Evolutionary conservation across 2,329 filamentous ascomycete species (phyloP).

Genomic region (Colletotrichum sp.): DNA sequence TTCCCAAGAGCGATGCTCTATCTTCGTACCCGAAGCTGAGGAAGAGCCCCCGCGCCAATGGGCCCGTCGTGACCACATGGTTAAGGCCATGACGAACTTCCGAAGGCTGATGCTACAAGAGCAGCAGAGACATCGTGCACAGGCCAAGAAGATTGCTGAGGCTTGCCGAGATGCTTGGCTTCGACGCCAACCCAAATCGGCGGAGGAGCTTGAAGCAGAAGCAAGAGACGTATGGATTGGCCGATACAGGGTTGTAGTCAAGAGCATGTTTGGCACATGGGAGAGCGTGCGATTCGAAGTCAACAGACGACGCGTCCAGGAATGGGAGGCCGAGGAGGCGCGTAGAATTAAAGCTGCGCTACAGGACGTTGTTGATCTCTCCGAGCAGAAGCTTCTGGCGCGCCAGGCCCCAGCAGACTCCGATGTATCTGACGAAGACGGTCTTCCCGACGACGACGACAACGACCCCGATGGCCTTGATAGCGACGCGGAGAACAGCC

Average conservation of each 20-base stretch:
- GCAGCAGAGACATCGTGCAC: constrained; percentile 75
- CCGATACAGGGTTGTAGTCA: constrained; percentile 76
- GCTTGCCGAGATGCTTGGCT: constrained; percentile 80
- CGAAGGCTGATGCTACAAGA: constrained; percentile 81
- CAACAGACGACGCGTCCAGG: constrained; percentile 62
- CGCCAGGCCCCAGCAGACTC: constrained; percentile 60
- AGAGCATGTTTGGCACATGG: constrained; percentile 61
- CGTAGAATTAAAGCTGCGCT: constrained; percentile 70
- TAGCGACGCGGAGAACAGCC: constrained; percentile 38
- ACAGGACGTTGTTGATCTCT: constrained; percentile 75
- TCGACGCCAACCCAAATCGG: constrained; percentile 73
- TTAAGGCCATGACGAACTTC: constrained; percentile 81
- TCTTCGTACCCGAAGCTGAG: constrained; percentile 73
- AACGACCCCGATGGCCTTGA: constrained; percentile 39
- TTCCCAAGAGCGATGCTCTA: constrained; percentile 71
- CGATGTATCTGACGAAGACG: constrained; percentile 52
- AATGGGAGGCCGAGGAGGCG: constrained; percentile 71
- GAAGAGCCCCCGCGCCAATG: constrained; percentile 82
- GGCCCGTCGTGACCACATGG: constrained; percentile 85
- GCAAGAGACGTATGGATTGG: constrained; percentile 69
- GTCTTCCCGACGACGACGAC: constrained; percentile 44
- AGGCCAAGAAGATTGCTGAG: constrained; percentile 80
- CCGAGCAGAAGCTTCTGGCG: constrained; percentile 71
- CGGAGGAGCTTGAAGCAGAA: constrained; percentile 84
- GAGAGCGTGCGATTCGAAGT: constrained; percentile 68